Percentiles rank a stretch among this genome's conserved stretches.
phyloP scores from a whole-genome alignment of 345 rosid genomes.

The Eucalyptus tenuipes region DNA sequence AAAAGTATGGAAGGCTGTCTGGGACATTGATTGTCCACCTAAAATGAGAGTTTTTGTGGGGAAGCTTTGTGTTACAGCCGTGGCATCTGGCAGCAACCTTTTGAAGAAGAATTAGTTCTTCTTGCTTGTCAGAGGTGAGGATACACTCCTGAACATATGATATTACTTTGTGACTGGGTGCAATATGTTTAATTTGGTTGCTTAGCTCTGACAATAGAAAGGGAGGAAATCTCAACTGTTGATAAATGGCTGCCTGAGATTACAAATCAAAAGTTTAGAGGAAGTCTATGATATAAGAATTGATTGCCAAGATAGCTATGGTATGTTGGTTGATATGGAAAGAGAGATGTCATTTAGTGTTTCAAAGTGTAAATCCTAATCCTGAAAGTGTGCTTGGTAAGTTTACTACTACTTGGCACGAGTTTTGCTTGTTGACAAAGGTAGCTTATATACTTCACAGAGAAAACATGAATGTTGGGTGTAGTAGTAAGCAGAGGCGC shows the following conservation, averaged over 20 bases:
- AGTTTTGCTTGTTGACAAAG: neutral
- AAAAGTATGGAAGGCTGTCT: neutral
- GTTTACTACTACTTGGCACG: neutral
- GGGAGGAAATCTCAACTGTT: neutral
- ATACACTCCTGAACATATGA: neutral
- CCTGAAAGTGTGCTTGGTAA: neutral
- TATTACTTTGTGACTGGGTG: neutral
- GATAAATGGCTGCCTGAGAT: neutral
- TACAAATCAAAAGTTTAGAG: neutral
- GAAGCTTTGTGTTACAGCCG: neutral
- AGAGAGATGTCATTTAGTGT: neutral
- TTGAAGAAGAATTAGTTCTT: neutral
- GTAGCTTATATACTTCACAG: neutral
- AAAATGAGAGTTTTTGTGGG: neutral
- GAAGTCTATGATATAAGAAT: neutral
- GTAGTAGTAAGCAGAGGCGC: neutral
- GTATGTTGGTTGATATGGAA: neutral
- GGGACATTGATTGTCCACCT: neutral
- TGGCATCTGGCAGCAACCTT: neutral
- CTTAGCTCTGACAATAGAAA: neutral
- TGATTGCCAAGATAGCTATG: neutral
- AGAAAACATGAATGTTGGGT: neutral
- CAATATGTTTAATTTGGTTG: neutral
- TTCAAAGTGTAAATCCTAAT: neutral
- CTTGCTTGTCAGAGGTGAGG: neutral